Percentiles rank a stretch among this genome's conserved stretches.
phyloP scores from a whole-genome alignment of 352 stramenopile genomes.

The Phytophthora cactorum region DNA sequence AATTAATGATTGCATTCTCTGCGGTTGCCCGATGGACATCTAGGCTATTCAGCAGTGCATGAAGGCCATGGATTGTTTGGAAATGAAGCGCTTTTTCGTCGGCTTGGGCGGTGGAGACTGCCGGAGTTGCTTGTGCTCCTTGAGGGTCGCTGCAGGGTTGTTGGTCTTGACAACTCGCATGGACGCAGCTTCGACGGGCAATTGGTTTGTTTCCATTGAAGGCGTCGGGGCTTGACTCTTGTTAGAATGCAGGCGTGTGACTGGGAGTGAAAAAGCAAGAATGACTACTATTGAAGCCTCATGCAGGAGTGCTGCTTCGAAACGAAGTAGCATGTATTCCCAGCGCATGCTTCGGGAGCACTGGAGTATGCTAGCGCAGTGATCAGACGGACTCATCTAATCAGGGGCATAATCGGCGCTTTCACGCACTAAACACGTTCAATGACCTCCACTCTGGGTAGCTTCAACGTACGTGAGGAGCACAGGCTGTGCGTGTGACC shows the following conservation, averaged over 20 bases:
- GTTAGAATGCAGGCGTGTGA: neutral
- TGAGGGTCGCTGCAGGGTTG: neutral
- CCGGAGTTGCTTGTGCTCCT: constrained; percentile 12
- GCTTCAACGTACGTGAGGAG: neutral
- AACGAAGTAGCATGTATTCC: no score
- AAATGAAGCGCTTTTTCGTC: constrained; percentile 31
- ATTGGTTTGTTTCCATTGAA: constrained; percentile 17
- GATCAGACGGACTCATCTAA: constrained; percentile 13
- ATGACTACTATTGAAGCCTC: constrained; percentile 1
- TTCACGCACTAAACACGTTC: neutral
- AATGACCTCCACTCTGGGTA: no score
- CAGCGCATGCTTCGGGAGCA: no score
- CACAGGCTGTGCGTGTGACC: no score
- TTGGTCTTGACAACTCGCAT: constrained; percentile 14
- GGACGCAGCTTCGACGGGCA: constrained; percentile 14
- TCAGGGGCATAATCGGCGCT: neutral
- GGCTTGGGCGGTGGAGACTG: constrained; percentile 6
- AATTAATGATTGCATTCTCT: no score
- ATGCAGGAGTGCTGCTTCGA: no score
- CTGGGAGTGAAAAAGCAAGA: constrained; percentile 13
- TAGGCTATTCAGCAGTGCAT: constrained; percentile 9
- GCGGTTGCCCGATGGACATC: no score
- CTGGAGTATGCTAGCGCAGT: neutral
- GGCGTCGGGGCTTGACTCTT: no score
- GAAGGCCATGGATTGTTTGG: constrained; percentile 27